phyloP scores from a whole-genome alignment of 2,329 filamentous ascomycete genomes.

The Apiospora kogelbergensis region DNA sequence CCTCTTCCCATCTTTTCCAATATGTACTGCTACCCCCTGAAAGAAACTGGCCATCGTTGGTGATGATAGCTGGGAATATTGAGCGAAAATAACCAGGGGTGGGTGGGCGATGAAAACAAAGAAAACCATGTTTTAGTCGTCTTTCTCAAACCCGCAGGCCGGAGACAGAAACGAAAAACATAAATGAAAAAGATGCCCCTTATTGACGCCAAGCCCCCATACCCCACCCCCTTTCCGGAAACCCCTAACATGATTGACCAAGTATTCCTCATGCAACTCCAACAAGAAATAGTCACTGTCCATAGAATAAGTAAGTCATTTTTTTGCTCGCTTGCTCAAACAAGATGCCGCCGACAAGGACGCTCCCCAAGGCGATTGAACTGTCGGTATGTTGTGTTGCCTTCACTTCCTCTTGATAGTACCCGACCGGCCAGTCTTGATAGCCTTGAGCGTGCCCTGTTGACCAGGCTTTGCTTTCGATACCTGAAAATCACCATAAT shows the following conservation, averaged over 20 bases:
- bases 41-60: neutral
- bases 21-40: neutral
- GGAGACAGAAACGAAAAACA: neutral
- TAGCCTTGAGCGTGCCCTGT: slow-evolving; percentile 12
- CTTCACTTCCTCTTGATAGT: neutral
- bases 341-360: neutral
- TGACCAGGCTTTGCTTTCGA: slow-evolving; percentile 17
- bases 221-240: neutral
- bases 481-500: neutral
- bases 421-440: slow-evolving; percentile 12
- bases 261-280: slow-evolving; percentile 3
- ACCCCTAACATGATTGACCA: neutral
- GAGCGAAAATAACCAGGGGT: slow-evolving; percentile 4
- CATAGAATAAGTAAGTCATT: neutral
- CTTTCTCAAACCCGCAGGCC: neutral
- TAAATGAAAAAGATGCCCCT: neutral
- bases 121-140: neutral
- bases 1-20: neutral
- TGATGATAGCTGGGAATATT: slow-evolving; percentile 7
- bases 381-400: neutral
- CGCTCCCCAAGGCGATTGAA: neutral
- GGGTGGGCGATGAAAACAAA: neutral
- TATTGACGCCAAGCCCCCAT: neutral
- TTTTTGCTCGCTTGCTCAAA: neutral
- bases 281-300: slow-evolving; percentile 4